phyloP scores from a whole-genome alignment of 768 basidiomycete genomes.

The Boletellus emodensis region DNA sequence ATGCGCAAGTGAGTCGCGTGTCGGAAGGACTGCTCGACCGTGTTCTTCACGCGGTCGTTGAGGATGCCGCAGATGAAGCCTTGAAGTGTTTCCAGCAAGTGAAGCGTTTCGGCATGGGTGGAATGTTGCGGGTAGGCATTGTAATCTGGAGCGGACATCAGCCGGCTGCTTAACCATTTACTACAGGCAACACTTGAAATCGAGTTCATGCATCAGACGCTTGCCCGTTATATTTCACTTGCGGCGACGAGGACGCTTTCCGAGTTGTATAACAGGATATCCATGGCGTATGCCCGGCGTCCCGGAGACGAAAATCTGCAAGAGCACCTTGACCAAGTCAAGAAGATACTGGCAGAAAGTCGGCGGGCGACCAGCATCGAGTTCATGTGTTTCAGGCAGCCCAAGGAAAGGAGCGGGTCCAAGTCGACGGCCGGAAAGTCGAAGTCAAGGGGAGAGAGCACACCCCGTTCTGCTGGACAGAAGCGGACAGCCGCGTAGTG shows the following conservation, averaged over 20 bases:
- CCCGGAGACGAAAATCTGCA: conserved; percentile 86
- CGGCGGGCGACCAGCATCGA: conserved; percentile 90
- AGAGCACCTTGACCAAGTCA: conserved; percentile 82
- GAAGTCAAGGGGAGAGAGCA: conserved; percentile 17
- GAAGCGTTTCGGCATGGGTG: conserved; percentile 93
- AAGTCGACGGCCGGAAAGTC: conserved; percentile 15
- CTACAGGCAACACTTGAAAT: conserved; percentile 93
- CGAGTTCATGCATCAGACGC: conserved; percentile 97
- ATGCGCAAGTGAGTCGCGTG: conserved; percentile 82
- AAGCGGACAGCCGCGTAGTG: conserved; percentile 13
- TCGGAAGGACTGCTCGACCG: conserved; percentile 79
- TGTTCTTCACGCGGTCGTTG: conserved; percentile 75
- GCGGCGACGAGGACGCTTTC: conserved; percentile 80
- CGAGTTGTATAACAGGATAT: conserved; percentile 92
- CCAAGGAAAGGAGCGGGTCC: conserved; percentile 41
- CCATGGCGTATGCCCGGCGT: conserved; percentile 83
- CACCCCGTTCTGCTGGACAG: conserved; percentile 17
- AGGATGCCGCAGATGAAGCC: conserved; percentile 79
- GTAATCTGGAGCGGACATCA: background rate
- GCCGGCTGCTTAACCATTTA: background rate
- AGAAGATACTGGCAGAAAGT: conserved; percentile 84
- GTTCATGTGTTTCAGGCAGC: conserved; percentile 87
- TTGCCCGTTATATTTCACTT: conserved; percentile 82
- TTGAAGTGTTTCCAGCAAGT: conserved; percentile 85
- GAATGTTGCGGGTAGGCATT: conserved; percentile 84